Base-by-base conservation (phyloP, 2,329 filamentous ascomycete genomes). In the Geoglossum cookeanum region DNA sequence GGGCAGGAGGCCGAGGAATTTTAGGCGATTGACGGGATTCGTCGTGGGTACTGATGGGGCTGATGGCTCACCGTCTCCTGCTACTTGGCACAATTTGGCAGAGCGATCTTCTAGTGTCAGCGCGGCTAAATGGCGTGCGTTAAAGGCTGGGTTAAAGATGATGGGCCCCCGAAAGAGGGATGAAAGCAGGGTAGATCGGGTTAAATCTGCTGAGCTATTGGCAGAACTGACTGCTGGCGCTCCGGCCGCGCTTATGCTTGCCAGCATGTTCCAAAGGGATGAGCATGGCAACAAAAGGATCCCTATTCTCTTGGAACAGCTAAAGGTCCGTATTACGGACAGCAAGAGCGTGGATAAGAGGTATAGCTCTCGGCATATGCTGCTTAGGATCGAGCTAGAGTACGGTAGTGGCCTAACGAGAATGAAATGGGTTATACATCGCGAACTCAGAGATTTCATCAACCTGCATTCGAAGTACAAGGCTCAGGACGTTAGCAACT, bases 191-290 rank as follows among this genome's bases (percentile, higher is more conserved):
- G 85, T 96, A 60, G 92, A 98, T 68, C 89, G 92, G 66, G 84
- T 86, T 65, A 98, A 97, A 68, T 97, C 91, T 8, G 89, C 92
- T 1, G 92, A 98, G 68, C 75, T 98, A 52, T 91, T 98, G 79
- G 92, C 92, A 1, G 92, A 98, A 69, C 74, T 98, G 42, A 80
- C 92, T 54, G 94, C 92, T 48, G 92, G 89, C 57, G 88, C 90
- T 1, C 92, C 92, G 3, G 92, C 92, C 29, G 92, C 91, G 22
- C 74, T 98, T 59, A 94, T 98, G 70, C 74, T 98, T 56, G 92
- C 92, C 6, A 96, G 90, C 66, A 96, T 97, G 87, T 92, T 97
- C 64, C 92, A 97, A 71, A 80, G 92, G 58, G 92, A 98, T 64
- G 92, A 98, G 69, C 87, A 96, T 64, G 89, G 91, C 54, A 92